Percentiles rank a stretch among this genome's conserved stretches.
These are phyloP conservation scores for Paralagenidium karlingii DNA, from an alignment of 352 stramenopile genomes.

Conservation along the genomic window DNA sequence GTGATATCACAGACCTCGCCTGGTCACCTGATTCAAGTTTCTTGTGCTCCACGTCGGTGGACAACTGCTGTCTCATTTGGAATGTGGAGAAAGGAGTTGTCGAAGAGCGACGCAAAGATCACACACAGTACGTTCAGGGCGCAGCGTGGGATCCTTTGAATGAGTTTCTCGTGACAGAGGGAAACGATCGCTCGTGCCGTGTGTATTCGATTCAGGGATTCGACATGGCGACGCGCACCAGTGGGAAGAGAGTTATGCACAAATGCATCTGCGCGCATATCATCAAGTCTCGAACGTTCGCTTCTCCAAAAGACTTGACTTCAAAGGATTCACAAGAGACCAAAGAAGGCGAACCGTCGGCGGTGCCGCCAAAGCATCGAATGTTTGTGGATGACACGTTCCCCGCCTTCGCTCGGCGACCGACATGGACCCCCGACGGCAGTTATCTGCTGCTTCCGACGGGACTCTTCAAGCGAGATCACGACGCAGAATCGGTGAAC, in stretches of 20 bases:
- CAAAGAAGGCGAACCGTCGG: constrained; percentile 3
- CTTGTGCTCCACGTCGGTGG: constrained; percentile 86
- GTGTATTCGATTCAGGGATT: constrained; percentile 83
- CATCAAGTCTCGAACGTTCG: constrained; percentile 64
- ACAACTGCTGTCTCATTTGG: constrained; percentile 87
- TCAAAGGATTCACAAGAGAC: constrained; percentile 1
- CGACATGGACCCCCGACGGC: constrained; percentile 88
- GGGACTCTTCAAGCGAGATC: constrained; percentile 37
- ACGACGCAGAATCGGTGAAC: constrained; percentile 31
- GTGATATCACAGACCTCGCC: constrained; percentile 86
- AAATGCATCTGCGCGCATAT: constrained; percentile 71
- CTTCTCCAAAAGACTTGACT: too few relatives aligned
- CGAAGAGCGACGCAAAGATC: constrained; percentile 82
- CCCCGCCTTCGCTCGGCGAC: constrained; percentile 89
- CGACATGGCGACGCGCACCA: constrained; percentile 22
- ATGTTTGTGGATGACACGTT: constrained; percentile 93
- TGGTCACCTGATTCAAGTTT: constrained; percentile 88
- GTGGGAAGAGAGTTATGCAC: constrained; percentile 46
- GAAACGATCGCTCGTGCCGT: constrained; percentile 90
- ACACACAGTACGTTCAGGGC: constrained; percentile 94
- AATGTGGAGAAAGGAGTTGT: constrained; percentile 66
- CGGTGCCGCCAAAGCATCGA: constrained; percentile 32
- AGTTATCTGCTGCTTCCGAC: constrained; percentile 87
- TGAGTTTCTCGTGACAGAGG: constrained; percentile 89
- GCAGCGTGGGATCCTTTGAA: constrained; percentile 93